Percentiles rank a stretch among this genome's conserved stretches.
phyloP scores from a whole-genome alignment of 2,329 filamentous ascomycete species.

The Neonectria coccinea region DNA sequence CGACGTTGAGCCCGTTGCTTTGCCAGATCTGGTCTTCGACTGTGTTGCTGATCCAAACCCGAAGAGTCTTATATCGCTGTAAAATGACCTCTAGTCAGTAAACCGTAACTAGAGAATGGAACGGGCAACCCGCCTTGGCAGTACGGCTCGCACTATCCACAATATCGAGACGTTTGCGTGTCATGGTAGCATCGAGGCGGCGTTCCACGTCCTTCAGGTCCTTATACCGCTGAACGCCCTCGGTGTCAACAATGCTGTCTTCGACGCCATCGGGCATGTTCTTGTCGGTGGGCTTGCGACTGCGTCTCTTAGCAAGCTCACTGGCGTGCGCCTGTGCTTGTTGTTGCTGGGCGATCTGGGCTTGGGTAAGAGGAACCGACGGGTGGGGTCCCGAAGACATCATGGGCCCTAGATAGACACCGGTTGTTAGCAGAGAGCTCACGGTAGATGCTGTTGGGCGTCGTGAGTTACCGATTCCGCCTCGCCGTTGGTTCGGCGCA shows the following conservation, averaged over 20 bases:
- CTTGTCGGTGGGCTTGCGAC: constrained; percentile 93
- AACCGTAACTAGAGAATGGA: neutral
- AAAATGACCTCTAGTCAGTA: constrained; percentile 15
- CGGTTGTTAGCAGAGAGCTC: constrained; percentile 15
- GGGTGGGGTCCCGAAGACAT: constrained; percentile 66
- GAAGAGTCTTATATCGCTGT: constrained; percentile 83
- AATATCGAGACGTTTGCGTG: constrained; percentile 92
- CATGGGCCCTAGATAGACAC: constrained; percentile 61
- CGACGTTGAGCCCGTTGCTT: constrained; percentile 72
- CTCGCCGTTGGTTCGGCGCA: constrained; percentile 61
- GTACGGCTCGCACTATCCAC: constrained; percentile 82
- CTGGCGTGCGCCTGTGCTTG: constrained; percentile 65
- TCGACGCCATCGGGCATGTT: constrained; percentile 93
- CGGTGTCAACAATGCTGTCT: constrained; percentile 78
- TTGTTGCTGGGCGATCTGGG: constrained; percentile 65
- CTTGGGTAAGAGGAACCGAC: constrained; percentile 63
- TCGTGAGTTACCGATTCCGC: constrained; percentile 61
- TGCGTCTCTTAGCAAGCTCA: constrained; percentile 81
- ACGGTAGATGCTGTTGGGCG: constrained; percentile 8
- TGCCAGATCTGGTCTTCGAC: constrained; percentile 97
- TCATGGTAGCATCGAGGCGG: constrained; percentile 90
- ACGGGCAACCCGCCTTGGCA: constrained; percentile 66
- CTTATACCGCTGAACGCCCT: constrained; percentile 85
- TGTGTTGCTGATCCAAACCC: constrained; percentile 95
- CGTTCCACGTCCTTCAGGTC: constrained; percentile 88